Base-by-base conservation (phyloP, 805 yeast genomes). In the Dipodascopsis tothii region DNA sequence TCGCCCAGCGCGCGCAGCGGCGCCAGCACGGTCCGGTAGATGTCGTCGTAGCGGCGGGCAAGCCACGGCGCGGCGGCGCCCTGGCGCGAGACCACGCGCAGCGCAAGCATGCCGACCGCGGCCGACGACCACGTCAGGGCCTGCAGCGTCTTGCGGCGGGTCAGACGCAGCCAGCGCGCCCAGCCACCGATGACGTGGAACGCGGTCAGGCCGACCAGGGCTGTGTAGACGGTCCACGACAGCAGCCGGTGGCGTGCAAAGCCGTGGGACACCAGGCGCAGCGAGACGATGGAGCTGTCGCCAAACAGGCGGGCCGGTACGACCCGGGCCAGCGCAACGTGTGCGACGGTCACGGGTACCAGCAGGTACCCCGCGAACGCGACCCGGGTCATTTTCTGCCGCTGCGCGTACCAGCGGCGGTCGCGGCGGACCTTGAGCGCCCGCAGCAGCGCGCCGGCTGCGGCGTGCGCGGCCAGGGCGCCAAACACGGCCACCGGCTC, bases 351-450 rank as follows among this genome's bases (percentile, higher is more conserved):
- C 5, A 75, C 52, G 0, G 74, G 71, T 0, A 73, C 42, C 30
- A 80, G 62, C 3, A 75, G 35, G 55, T 75, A 77, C 0, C 92
- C 92, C 2, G 81, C 67, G 45, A 79, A 69, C 19, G 75, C 67
- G 21, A 77, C 58, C 5, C 87, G 84, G 2, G 81, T 63, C 6
- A 74, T 36, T 27, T 41, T 45, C 21, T 30, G 25, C 47, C 47
- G 35, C 20, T 40, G 27, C 38, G 59, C 27, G 58, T 59, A 40
- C 51, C 51, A 46, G 25, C 35, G 33, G 16, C 41, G 33, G 56
- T 62, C 45, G 56, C 57, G 25, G 50, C 54, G 27, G 20, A 44
- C 45, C 23, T 40, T 20, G 39, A 38, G 52, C 28, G 45, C 52
- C 21, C 73, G 63, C 3, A 71, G 45, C 5, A 75, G 43, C 0